phyloP scores from a whole-genome alignment of 306 rosid species.

The Erythrophleum fordii region DNA sequence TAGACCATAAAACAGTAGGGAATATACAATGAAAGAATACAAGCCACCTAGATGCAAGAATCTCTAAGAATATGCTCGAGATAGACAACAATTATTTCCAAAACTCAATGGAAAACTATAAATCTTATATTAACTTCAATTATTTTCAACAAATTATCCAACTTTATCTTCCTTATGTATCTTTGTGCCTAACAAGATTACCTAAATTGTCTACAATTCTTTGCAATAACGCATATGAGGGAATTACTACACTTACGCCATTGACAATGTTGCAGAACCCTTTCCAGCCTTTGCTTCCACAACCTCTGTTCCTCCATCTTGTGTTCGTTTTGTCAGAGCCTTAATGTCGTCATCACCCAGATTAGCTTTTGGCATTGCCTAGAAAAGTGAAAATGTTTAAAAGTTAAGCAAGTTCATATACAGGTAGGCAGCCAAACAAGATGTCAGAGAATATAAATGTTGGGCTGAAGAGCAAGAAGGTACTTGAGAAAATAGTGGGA shows the following conservation, averaged over 20 bases:
- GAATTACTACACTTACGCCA: constrained; percentile 79
- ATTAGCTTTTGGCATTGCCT: constrained; percentile 91
- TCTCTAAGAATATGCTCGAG: background rate
- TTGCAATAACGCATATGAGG: background rate
- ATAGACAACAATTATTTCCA: background rate
- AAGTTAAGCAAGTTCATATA: constrained; percentile 21
- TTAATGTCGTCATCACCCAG: constrained; percentile 61
- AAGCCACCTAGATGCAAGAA: background rate
- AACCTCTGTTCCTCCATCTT: constrained; percentile 99
- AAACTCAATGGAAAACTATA: background rate
- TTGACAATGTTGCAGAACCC: constrained; percentile 97
- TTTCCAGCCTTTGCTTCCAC: constrained; percentile 99
- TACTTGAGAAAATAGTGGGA: constrained; percentile 97
- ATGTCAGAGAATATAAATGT: background rate
- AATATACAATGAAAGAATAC: background rate
- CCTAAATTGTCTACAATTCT: background rate
- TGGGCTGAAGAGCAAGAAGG: background rate
- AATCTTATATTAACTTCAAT: background rate
- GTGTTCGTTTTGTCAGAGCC: constrained; percentile 93
- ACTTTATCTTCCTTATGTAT: background rate
- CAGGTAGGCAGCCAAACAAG: constrained; percentile 25
- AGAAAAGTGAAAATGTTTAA: constrained; percentile 23
- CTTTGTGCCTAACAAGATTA: background rate
- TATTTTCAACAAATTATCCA: background rate
- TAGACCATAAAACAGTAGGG: background rate